Evolutionary conservation across 176 grass and related monocot species (phyloP).

Genomic region (Typha latifolia): DNA sequence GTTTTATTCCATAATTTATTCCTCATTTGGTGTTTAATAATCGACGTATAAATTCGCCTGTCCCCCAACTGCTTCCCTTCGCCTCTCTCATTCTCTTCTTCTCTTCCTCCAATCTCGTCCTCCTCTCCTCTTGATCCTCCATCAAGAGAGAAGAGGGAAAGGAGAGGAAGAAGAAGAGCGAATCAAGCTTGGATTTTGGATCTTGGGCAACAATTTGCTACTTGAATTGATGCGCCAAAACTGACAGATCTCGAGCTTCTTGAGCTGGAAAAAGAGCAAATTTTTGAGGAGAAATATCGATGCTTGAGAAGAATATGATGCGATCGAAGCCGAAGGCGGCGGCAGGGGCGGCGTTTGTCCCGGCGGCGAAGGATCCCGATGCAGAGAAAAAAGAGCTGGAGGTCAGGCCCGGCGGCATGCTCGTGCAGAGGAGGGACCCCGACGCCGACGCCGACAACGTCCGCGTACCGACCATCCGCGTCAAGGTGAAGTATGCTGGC

Average conservation of each 20-base stretch:
- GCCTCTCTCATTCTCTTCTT: neutral
- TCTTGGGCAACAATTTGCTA: slow-evolving; percentile 12
- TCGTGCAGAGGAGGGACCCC: slow-evolving; percentile 71
- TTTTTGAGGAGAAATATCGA: neutral
- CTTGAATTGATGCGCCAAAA: slow-evolving; percentile 7
- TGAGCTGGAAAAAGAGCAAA: slow-evolving; percentile 2
- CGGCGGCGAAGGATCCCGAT: neutral
- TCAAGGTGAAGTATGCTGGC: slow-evolving; percentile 84
- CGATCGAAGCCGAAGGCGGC: slow-evolving; percentile 36
- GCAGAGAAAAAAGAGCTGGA: slow-evolving; percentile 66
- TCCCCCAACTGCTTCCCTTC: too few species aligned
- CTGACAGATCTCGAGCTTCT: neutral
- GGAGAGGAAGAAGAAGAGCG: too few species aligned
- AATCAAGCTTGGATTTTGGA: too few species aligned
- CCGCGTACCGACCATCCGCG: slow-evolving; percentile 57
- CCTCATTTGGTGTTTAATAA: neutral
- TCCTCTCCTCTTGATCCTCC: slow-evolving; percentile 14
- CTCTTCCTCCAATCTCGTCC: slow-evolving; percentile 14
- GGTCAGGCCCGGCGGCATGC: slow-evolving; percentile 78
- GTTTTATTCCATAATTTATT: too few species aligned
- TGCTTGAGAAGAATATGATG: slow-evolving; percentile 59
- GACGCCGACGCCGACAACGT: slow-evolving; percentile 40
- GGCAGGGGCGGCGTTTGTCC: slow-evolving; percentile 17
- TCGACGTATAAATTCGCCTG: too few species aligned
- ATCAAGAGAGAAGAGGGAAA: slow-evolving; percentile 8